These are phyloP conservation scores for Tilletia walkeri DNA, from an alignment of 1,284 basidiomycete genomes.

Conservation along the genomic window DNA sequence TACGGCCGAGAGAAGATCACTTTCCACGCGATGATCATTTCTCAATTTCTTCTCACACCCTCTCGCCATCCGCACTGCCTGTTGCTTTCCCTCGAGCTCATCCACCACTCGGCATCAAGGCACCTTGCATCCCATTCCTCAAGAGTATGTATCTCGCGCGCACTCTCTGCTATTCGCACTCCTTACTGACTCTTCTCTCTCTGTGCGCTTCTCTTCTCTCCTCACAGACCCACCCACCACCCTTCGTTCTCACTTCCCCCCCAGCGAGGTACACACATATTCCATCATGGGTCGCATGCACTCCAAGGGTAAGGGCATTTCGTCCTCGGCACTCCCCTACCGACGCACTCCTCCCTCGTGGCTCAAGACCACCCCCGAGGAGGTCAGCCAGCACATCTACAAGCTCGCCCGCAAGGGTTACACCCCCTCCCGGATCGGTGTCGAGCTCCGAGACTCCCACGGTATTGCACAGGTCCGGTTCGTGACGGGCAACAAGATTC, in stretches of 20 bases:
- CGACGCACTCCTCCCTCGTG: conserved; percentile 89
- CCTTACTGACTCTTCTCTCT: background rate
- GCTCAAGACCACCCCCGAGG: conserved; percentile 94
- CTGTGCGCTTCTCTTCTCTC: background rate
- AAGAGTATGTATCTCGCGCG: background rate
- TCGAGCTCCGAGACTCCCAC: conserved; percentile 94
- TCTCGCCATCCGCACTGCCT: conserved; percentile 1
- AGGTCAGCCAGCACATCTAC: conserved; percentile 92
- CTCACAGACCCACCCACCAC: background rate
- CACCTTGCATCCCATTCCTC: background rate
- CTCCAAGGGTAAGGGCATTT: conserved; percentile 56
- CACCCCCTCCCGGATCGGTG: conserved; percentile 96
- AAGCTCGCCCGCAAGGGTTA: conserved; percentile 98
- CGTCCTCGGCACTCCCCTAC: conserved; percentile 94
- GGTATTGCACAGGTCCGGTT: conserved; percentile 93
- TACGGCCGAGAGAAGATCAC: background rate
- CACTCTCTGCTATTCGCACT: background rate
- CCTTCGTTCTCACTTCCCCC: background rate
- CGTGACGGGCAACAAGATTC: conserved; percentile 98
- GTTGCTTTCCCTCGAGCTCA: background rate
- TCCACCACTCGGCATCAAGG: background rate
- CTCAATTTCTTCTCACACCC: background rate
- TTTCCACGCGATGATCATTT: background rate
- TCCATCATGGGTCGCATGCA: conserved; percentile 56
- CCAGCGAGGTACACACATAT: background rate